Percentiles rank a stretch among this genome's conserved stretches.
Conservation (phyloP, 352 stramenopile species). For the Pseudoperonospora humuli region DNA sequence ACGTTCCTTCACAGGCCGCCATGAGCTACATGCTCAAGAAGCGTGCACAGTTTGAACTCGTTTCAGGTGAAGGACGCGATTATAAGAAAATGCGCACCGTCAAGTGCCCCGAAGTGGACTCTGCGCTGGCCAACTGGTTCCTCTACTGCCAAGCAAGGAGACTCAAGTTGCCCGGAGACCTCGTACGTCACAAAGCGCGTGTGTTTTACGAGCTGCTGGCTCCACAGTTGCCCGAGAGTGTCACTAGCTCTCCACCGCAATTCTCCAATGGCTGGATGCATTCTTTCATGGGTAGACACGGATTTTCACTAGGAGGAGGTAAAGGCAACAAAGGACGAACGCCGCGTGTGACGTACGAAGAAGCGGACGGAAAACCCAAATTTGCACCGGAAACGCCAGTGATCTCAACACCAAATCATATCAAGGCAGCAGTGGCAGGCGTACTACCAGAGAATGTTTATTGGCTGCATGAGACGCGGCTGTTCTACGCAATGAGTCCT, state of each 20-base stretch:
- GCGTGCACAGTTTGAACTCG: slow-evolving; percentile 58
- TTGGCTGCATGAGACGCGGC: slow-evolving; percentile 64
- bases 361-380: slow-evolving; percentile 17
- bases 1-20: slow-evolving; percentile 66
- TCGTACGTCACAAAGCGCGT: slow-evolving; percentile 66
- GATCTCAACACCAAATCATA: slow-evolving; percentile 37
- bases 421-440: slow-evolving; percentile 38
- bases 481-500: slow-evolving; percentile 41
- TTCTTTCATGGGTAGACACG: slow-evolving; percentile 70
- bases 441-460: slow-evolving; percentile 56
- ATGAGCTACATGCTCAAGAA: slow-evolving; percentile 81
- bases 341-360: slow-evolving; percentile 11
- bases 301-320: slow-evolving; percentile 36
- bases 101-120: slow-evolving; percentile 71
- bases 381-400: slow-evolving; percentile 29
- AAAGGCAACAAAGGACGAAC: slow-evolving; percentile 15
- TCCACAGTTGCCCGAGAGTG: slow-evolving; percentile 23
- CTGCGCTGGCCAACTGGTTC: slow-evolving; percentile 75
- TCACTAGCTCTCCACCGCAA: slow-evolving; percentile 39
- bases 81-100: slow-evolving; percentile 71
- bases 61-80: slow-evolving; percentile 63
- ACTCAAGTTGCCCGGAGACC: slow-evolving; percentile 54
- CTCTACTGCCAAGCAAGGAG: slow-evolving; percentile 58
- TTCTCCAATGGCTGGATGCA: slow-evolving; percentile 87
- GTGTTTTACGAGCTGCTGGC: slow-evolving; percentile 60